These are phyloP conservation scores for Dactylellina cionopaga DNA, from an alignment of 2,329 filamentous ascomycete genomes.

Conservation along the genomic window DNA sequence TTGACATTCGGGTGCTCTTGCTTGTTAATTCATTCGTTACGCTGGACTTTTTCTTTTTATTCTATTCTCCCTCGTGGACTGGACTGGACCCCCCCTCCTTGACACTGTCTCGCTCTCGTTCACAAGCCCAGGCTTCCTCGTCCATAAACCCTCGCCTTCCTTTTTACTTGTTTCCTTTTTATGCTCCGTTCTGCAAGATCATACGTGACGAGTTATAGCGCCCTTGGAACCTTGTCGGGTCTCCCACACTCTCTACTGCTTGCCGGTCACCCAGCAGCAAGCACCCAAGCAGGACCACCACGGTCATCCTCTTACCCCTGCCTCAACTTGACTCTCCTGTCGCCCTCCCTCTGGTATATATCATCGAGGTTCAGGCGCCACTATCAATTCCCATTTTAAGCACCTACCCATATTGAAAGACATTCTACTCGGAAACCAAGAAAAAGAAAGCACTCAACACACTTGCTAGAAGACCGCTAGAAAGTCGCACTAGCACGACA, in stretches of 20 bases:
- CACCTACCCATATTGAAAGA: conserved; percentile 54
- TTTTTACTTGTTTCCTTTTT: conserved; percentile 53
- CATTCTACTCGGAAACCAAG: conserved; percentile 49
- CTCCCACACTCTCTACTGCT: conserved; percentile 41
- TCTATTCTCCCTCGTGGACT: conserved; percentile 30
- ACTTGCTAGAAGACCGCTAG: conserved; percentile 42
- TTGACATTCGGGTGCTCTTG: conserved; percentile 44
- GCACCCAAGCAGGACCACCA: no score
- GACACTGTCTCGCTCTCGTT: conserved; percentile 52
- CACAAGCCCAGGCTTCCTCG: conserved; percentile 53
- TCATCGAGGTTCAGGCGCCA: conserved; percentile 52
- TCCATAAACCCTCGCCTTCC: conserved; percentile 45
- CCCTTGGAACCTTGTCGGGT: conserved; percentile 51
- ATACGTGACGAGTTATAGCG: conserved; percentile 53
- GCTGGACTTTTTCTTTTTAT: conserved; percentile 17
- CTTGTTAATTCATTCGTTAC: conserved; percentile 48
- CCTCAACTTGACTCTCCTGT: conserved; percentile 48
- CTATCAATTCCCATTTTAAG: conserved; percentile 54
- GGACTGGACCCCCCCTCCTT: conserved; percentile 45
- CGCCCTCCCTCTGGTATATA: conserved; percentile 50
- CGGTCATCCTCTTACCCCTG: conserved; percentile 38
- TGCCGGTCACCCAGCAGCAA: conserved; percentile 43
- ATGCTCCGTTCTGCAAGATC: conserved; percentile 53
- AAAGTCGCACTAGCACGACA: conserved; percentile 48
- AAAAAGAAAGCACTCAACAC: conserved; percentile 46